These are phyloP conservation scores for Scheffersomyces titani DNA, from an alignment of 1,139 yeast species.

Conservation along the genomic window DNA sequence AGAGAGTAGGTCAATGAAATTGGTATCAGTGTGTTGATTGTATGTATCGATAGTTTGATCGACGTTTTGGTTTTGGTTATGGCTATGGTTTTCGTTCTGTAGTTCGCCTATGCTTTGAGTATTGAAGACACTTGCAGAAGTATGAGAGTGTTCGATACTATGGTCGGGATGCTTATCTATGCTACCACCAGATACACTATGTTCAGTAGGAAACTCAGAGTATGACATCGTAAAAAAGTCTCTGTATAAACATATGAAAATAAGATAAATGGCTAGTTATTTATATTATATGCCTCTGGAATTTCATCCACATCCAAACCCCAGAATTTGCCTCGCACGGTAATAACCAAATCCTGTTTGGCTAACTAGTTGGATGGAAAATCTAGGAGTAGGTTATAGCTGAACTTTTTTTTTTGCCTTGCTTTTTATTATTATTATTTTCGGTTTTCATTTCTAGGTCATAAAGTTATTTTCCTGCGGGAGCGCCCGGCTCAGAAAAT, in stretches of 20 bases:
- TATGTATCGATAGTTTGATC: neutral
- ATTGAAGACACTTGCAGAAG: neutral
- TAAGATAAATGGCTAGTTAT: neutral
- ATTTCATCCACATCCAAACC: neutral
- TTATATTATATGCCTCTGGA: neutral
- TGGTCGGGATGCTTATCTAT: neutral
- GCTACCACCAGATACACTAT: neutral
- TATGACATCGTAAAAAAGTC: neutral
- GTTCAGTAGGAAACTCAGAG: neutral
- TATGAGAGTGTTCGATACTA: neutral
- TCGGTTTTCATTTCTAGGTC: neutral
- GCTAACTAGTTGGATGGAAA: neutral
- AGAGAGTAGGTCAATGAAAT: slow-evolving; percentile 14
- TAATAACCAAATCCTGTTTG: neutral
- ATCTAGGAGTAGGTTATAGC: neutral
- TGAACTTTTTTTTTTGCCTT: neutral
- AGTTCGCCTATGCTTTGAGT: neutral
- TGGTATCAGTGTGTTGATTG: neutral
- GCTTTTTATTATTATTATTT: neutral
- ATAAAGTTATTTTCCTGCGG: neutral
- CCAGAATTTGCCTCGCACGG: neutral
- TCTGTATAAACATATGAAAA: neutral
- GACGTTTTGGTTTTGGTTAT: neutral
- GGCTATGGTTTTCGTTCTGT: neutral
- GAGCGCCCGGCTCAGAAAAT: neutral